A percentile compares a stretch with the other conserved stretches of the same genome.
Evolutionary conservation across 768 basidiomycete species (phyloP).

Genomic region (Russula compacta): DNA sequence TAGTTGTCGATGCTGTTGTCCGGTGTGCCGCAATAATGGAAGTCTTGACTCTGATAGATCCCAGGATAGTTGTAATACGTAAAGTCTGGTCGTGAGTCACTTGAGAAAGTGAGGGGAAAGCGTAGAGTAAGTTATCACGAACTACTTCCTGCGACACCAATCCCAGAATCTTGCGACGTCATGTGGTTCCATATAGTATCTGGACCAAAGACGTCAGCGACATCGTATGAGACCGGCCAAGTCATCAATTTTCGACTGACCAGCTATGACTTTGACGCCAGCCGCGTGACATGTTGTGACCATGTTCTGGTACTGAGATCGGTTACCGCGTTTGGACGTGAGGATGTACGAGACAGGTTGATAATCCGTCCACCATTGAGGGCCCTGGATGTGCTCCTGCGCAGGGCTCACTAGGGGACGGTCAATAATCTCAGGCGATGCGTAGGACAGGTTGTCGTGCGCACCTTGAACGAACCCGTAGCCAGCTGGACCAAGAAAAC

Average conservation of each 20-base stretch:
- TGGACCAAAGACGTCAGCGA: slow-evolving; percentile 5
- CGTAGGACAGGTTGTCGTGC: neutral
- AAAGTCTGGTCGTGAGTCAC: slow-evolving; percentile 26
- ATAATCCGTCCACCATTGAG: slow-evolving; percentile 71
- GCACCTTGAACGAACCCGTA: slow-evolving; percentile 61
- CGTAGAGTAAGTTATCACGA: neutral
- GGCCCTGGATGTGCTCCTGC: slow-evolving; percentile 47
- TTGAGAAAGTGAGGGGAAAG: neutral
- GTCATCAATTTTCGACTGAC: slow-evolving; percentile 13
- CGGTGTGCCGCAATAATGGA: slow-evolving; percentile 55
- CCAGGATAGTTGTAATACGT: slow-evolving; percentile 39
- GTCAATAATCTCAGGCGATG: neutral
- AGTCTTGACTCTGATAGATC: slow-evolving; percentile 33
- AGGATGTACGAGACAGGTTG: slow-evolving; percentile 58
- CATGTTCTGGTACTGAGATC: slow-evolving; percentile 39
- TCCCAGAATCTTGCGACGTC: slow-evolving; percentile 41
- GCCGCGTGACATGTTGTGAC: slow-evolving; percentile 31
- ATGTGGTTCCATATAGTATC: slow-evolving; percentile 62
- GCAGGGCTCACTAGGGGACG: slow-evolving; percentile 36
- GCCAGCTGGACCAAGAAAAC: slow-evolving; percentile 53
- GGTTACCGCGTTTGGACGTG: slow-evolving; percentile 56
- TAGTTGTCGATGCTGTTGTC: slow-evolving; percentile 49
- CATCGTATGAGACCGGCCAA: neutral
- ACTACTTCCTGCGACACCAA: slow-evolving; percentile 11
- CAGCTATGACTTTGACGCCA: slow-evolving; percentile 35